phyloP scores from a whole-genome alignment of 768 basidiomycete genomes.

The Holtermannia corniformis region DNA sequence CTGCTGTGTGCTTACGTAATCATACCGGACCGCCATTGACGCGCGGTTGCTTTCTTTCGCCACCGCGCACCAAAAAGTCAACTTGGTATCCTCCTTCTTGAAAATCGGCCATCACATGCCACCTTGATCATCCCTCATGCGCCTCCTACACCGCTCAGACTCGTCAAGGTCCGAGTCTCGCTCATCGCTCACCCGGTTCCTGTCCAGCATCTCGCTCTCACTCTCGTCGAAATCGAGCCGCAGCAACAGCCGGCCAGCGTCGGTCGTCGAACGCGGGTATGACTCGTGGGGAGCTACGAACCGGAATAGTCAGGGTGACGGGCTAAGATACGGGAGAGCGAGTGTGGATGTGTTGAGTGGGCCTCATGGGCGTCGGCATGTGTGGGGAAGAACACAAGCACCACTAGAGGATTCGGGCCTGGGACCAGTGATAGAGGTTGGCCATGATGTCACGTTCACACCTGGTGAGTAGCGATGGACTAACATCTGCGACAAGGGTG shows the following conservation, averaged over 20 bases:
- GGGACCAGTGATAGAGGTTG: too few species aligned
- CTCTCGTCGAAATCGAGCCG: too few species aligned
- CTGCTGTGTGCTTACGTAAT: too few species aligned
- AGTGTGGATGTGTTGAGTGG: not conserved
- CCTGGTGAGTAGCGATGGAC: too few species aligned
- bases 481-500: too few species aligned
- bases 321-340: not conserved
- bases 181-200: not conserved
- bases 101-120: not conserved
- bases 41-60: not conserved
- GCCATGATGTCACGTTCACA: too few species aligned
- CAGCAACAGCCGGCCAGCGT: not conserved
- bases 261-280: not conserved
- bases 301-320: not conserved
- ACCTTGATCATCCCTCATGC: not conserved
- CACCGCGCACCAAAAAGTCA: too few species aligned
- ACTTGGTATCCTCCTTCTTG: not conserved
- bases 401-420: too few species aligned
- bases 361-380: not conserved
- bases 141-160: not conserved
- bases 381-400: not conserved
- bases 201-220: not conserved
- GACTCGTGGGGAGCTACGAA: not conserved
- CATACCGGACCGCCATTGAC: too few species aligned
- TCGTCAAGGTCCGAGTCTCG: not conserved